Percentiles rank a stretch among this genome's conserved stretches.
Evolutionary conservation across 192 early-diverging fungal species (phyloP).

Genomic region (Umbelopsis sp.): DNA sequence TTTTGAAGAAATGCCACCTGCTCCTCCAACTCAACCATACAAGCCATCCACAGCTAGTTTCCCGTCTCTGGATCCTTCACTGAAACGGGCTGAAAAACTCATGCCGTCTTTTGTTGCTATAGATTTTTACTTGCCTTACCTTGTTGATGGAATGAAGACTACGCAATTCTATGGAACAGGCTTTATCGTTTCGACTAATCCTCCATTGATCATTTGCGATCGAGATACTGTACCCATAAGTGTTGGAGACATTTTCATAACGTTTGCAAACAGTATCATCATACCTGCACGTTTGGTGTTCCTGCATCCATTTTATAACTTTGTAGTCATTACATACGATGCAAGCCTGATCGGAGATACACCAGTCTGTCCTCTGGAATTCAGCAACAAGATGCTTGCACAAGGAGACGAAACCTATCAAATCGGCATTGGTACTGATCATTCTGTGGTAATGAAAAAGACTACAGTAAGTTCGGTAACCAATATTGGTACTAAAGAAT

Average conservation of each 20-base stretch:
- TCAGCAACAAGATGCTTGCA: conserved; percentile 58
- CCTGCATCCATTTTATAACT: conserved; percentile 89
- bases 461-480: conserved; percentile 61
- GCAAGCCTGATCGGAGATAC: conserved; percentile 72
- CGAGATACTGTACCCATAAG: conserved; percentile 81
- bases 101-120: conserved; percentile 85
- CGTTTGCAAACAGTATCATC: conserved; percentile 85
- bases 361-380: conserved; percentile 62
- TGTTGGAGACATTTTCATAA: conserved; percentile 79
- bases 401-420: conserved; percentile 68
- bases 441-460: conserved; percentile 60
- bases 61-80: conserved; percentile 66
- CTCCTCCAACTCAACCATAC: conserved; percentile 49
- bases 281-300: conserved; percentile 84
- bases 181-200: conserved; percentile 76
- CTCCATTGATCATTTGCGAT: conserved; percentile 81
- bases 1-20: conserved; percentile 68
- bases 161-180: conserved; percentile 75
- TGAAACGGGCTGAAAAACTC: conserved; percentile 72
- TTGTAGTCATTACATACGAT: conserved; percentile 84
- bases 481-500: conserved; percentile 70
- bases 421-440: conserved; percentile 57
- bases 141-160: conserved; percentile 74
- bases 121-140: conserved; percentile 79
- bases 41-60: conserved; percentile 73